These are phyloP conservation scores for Cydonia oblonga DNA, from an alignment of 331 rosid genomes.

Conservation along the genomic window DNA sequence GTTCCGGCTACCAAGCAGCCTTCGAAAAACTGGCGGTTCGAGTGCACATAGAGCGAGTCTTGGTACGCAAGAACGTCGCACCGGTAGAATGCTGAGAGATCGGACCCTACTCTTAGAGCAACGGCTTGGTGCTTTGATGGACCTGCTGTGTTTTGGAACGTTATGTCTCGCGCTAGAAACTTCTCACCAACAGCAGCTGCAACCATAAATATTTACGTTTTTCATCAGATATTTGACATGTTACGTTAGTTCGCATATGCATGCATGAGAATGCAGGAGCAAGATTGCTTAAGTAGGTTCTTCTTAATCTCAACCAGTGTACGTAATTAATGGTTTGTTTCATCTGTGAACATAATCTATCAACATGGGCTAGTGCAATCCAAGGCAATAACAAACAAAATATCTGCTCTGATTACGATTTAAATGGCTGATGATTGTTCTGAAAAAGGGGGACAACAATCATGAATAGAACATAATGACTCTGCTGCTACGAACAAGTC, in stretches of 20 bases:
- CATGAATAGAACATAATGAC: neutral
- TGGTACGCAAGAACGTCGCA: conserved; percentile 62
- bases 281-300: neutral
- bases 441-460: neutral
- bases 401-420: neutral
- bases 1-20: conserved; percentile 54
- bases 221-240: neutral
- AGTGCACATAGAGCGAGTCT: conserved; percentile 82
- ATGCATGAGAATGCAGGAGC: too few species aligned
- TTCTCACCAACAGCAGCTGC: conserved; percentile 67
- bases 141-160: conserved; percentile 77
- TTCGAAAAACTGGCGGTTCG: conserved; percentile 64
- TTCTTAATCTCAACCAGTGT: neutral
- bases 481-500: neutral
- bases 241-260: too few species aligned
- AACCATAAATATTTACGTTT: neutral
- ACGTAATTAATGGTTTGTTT: neutral
- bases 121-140: conserved; percentile 86
- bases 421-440: neutral
- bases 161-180: conserved; percentile 55
- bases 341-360: neutral
- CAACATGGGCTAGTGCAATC: neutral
- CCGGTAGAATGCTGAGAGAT: conserved; percentile 65
- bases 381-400: neutral
- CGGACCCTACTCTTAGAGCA: conserved; percentile 67